These are phyloP conservation scores for Parmelia sp. DNA, from an alignment of 495 filamentous ascomycete species.

Conservation along the genomic window DNA sequence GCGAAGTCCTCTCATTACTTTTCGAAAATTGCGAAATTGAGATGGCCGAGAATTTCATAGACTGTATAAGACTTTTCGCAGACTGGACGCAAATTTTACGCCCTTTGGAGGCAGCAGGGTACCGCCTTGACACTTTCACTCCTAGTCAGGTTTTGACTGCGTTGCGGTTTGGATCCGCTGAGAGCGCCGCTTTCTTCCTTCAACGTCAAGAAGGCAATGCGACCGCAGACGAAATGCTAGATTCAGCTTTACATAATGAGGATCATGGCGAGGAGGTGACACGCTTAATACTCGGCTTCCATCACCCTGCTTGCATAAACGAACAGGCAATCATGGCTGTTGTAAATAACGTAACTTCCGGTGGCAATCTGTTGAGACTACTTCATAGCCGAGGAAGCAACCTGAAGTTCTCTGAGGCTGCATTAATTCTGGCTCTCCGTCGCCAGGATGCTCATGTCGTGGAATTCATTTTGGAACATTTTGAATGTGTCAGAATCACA, in stretches of 20 bases:
- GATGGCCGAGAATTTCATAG: background rate
- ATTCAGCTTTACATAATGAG: background rate
- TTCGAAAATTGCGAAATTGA: background rate
- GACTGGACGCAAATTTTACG: background rate
- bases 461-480: background rate
- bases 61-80: background rate
- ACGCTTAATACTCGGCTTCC: background rate
- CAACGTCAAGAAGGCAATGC: background rate
- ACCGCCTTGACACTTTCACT: background rate
- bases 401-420: background rate
- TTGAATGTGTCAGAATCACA: background rate
- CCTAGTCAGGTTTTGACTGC: background rate
- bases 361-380: background rate
- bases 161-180: background rate
- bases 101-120: background rate
- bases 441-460: background rate
- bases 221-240: background rate
- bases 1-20: background rate
- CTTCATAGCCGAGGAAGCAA: background rate
- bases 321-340: background rate
- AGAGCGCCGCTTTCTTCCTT: background rate
- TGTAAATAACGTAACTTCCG: background rate
- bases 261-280: background rate
- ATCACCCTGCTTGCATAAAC: background rate
- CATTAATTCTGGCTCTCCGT: background rate